phyloP scores from a whole-genome alignment of 176 grass and related monocot species.

The Luzula sylvatica region DNA sequence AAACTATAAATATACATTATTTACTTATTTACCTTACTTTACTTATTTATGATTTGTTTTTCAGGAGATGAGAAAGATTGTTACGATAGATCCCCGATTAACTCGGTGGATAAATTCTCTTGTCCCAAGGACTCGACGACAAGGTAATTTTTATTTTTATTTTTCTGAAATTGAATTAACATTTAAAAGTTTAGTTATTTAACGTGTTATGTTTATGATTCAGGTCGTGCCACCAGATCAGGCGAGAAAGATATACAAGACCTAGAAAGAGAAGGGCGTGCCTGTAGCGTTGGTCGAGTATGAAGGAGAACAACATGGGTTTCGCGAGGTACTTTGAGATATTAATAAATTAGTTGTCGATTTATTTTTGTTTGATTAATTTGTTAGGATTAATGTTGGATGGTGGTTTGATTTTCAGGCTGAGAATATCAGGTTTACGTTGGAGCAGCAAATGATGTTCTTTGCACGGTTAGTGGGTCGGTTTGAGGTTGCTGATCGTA shows the following conservation, averaged over 20 bases:
- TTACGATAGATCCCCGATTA: slow-evolving; percentile 53
- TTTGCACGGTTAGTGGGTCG: slow-evolving; percentile 52
- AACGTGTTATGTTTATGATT: slow-evolving; percentile 1
- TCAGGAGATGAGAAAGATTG: slow-evolving; percentile 39
- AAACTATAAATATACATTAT: background rate
- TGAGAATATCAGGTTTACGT: slow-evolving; percentile 73
- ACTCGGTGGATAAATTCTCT: slow-evolving; percentile 48
- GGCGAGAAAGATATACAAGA: slow-evolving; percentile 29
- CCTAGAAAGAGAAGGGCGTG: slow-evolving; percentile 34
- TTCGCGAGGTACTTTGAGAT: slow-evolving; percentile 28
- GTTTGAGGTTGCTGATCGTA: slow-evolving; percentile 59
- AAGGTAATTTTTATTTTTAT: slow-evolving; percentile 30
- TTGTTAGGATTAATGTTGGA: no score
- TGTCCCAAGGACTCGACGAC: slow-evolving; percentile 63
- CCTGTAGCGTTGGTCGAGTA: slow-evolving; percentile 45
- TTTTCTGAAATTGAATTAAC: slow-evolving; percentile 2
- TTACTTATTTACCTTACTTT: slow-evolving; percentile 3
- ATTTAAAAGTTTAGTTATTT: background rate
- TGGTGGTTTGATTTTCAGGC: slow-evolving; percentile 23
- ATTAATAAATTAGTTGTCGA: background rate
- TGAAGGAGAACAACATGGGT: slow-evolving; percentile 40
- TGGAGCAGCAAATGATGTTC: slow-evolving; percentile 77
- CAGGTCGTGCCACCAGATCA: slow-evolving; percentile 39
- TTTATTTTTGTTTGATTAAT: no score
- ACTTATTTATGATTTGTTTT: slow-evolving; percentile 9